These are phyloP conservation scores for Isatis tinctoria DNA, from an alignment of 345 rosid species.

Conservation along the genomic window DNA sequence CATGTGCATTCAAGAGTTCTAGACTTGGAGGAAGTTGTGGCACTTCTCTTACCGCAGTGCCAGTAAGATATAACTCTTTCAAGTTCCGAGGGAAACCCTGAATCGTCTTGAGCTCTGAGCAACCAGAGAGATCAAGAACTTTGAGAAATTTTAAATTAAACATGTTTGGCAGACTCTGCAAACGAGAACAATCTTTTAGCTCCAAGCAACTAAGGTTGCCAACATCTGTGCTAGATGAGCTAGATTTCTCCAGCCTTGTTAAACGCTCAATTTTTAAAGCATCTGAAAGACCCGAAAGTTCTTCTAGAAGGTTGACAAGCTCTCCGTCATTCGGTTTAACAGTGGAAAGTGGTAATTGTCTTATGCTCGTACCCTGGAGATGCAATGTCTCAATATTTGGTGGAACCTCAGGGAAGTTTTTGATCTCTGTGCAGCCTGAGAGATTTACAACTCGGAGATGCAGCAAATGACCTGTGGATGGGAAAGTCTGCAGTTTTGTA, in stretches of 20 bases:
- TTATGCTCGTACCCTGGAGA: conserved; percentile 12
- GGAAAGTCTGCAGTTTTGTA: neutral
- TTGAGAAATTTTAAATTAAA: neutral
- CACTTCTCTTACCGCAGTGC: neutral
- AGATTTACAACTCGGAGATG: conserved; percentile 3
- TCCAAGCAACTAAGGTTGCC: neutral
- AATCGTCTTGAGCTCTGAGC: neutral
- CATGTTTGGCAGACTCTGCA: conserved; percentile 9
- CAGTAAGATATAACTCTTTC: conserved; percentile 8
- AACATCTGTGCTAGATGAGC: neutral
- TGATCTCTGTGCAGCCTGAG: neutral
- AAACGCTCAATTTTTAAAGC: neutral
- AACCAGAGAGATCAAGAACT: conserved; percentile 20
- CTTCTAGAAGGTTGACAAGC: neutral
- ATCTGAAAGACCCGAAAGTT: neutral
- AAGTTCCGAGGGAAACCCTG: conserved; percentile 12
- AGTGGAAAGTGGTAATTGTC: neutral
- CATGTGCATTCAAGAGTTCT: conserved; percentile 4
- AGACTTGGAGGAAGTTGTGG: conserved; percentile 23
- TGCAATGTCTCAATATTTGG: neutral
- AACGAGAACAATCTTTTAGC: conserved; percentile 8
- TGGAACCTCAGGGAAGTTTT: neutral
- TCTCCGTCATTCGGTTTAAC: neutral
- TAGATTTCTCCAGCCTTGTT: neutral
- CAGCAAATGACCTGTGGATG: neutral